Base-by-base conservation (phyloP, 495 filamentous ascomycete genomes). In the Xylaria castorea region DNA sequence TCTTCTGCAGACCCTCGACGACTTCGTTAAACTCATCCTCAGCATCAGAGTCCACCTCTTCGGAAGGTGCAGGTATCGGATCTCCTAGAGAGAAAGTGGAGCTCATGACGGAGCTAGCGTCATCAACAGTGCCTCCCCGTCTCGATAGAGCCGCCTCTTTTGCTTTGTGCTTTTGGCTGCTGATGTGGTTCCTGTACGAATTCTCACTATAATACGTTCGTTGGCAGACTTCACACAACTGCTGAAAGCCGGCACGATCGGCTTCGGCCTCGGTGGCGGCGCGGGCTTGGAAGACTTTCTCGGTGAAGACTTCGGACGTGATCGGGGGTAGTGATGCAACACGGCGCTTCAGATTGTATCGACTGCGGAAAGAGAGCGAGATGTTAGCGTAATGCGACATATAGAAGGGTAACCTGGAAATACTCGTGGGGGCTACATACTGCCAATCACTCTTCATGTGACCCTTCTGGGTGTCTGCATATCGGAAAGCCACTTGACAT, bases 371-470 rank as follows among this genome's bases (percentile, higher is more conserved):
- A 48, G 44, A 44, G 50, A 40, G 65, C 71, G 63, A 75, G 71
- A 57, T 51, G 57, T 74, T 70, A 74, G 72, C 67, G 50, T 50
- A 64, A 46, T 60, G 68, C 61, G 38, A 67, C 16, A 42, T 18
- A 66, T 71, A 48, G 61, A 53, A 8, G 71, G 50, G 71, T 16
- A 66, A 40, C 44, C 44, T 55, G n/a, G 50, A 44, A 51, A 32
- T 57, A 27, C 38, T 68, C 25, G 38, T 27, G 32, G 55, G 46
- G 53, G 62, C 55, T 72, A 90, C 94, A 80, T 89, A 97, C 95
- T 98, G 95, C 95, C 96, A 99, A 81, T 99, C 96, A 75, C 89
- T 94, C 76, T 94, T 94, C 94, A 98, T 98, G 78, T 99, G 96
- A 58, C 89, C 91, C 74, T 94, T 89, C 81, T 99, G 96, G n/a